A percentile compares a stretch with the other conserved stretches of the same genome.
phyloP scores from a whole-genome alignment of 148 eudicot genomes.

The Simmondsia chinensis region DNA sequence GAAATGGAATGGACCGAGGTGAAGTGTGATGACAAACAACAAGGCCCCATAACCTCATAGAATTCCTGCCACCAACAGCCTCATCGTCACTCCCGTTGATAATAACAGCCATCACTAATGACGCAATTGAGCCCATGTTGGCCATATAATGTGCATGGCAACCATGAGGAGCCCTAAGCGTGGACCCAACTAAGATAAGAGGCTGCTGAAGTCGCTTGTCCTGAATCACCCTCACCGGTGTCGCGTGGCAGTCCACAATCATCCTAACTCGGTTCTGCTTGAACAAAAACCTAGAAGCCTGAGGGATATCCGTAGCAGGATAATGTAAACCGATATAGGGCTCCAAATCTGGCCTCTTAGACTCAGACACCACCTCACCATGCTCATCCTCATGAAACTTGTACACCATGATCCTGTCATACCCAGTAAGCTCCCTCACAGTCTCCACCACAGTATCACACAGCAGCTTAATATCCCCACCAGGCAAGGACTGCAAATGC shows the following conservation, averaged over 20 bases:
- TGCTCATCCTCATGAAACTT: constrained; percentile 98
- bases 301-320: constrained; percentile 97
- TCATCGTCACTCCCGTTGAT: constrained; percentile 74
- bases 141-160: constrained; percentile 97
- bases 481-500: constrained; percentile 72
- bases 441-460: constrained; percentile 83
- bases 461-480: constrained; percentile 73
- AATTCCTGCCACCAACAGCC: constrained; percentile 26
- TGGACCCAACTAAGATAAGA: constrained; percentile 76
- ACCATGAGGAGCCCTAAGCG: constrained; percentile 91
- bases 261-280: constrained; percentile 85
- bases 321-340: constrained; percentile 91
- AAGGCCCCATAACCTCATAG: constrained; percentile 89
- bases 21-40: constrained; percentile 96
- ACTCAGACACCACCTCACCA: constrained; percentile 92
- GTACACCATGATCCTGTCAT: constrained; percentile 94
- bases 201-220: constrained; percentile 63
- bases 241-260: constrained; percentile 86
- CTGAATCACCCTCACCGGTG: constrained; percentile 59
- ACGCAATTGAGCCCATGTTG: constrained; percentile 89
- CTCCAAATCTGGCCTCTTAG: constrained; percentile 61
- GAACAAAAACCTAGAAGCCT: constrained; percentile 89
- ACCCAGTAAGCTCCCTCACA: constrained; percentile 84
- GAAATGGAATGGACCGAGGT: constrained; percentile 70
- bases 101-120: constrained; percentile 80